Conservation (phyloP, 2,329 filamentous ascomycete species). For the Bisporella sp. region DNA sequence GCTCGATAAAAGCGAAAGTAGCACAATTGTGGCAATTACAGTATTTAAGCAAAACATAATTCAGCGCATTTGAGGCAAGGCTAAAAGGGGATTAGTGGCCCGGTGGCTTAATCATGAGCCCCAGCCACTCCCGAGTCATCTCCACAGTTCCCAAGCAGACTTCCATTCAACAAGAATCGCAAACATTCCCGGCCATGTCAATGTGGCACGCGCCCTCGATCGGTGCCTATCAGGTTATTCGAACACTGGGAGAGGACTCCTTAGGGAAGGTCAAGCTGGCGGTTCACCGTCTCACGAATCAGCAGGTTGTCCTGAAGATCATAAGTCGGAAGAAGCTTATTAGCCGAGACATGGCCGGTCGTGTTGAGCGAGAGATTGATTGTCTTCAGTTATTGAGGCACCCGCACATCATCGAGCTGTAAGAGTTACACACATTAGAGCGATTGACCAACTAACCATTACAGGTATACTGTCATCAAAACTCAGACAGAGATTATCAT, state of each 20-base stretch:
- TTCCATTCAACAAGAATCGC: no score
- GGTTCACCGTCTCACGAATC: slow-evolving; percentile 82
- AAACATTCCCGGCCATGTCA: no score
- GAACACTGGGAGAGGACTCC: slow-evolving; percentile 89
- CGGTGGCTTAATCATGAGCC: no score
- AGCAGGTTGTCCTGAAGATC: slow-evolving; percentile 96
- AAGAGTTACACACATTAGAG: slow-evolving; percentile 34
- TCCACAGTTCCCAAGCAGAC: no score
- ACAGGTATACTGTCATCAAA: slow-evolving; percentile 91
- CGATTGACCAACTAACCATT: no score
- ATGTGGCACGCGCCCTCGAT: no score
- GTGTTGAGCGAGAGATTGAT: slow-evolving; percentile 96
- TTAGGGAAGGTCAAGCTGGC: slow-evolving; percentile 99
- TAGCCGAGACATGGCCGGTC: slow-evolving; percentile 94
- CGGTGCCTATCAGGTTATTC: slow-evolving; percentile 84
- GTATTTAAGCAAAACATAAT: no score
- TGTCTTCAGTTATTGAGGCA: slow-evolving; percentile 93
- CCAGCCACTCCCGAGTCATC: no score
- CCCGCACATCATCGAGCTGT: slow-evolving; percentile 99
- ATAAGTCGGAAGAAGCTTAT: slow-evolving; percentile 94
- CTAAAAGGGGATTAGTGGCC: no score
- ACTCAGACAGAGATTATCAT: slow-evolving; percentile 94
- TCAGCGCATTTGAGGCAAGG: no score
- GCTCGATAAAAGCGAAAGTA: no score
- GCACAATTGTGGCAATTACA: no score